Conservation (phyloP, 2,329 filamentous ascomycete species). For the Hymenoscyphus fructigenus region DNA sequence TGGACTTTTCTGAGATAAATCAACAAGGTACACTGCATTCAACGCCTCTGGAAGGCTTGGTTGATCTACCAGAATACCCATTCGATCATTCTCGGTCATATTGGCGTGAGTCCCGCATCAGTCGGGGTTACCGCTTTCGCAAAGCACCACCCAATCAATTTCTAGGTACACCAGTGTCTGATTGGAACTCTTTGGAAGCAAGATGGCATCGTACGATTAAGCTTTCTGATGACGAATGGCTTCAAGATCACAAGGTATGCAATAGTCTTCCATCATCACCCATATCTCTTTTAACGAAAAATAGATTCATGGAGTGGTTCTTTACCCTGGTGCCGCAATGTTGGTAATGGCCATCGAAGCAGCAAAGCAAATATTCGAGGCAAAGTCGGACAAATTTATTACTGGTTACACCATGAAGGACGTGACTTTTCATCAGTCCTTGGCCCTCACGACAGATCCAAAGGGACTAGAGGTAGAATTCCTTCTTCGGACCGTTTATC, state of each 20-base stretch:
- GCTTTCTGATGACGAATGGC: conserved; percentile 35
- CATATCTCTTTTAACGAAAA: not conserved
- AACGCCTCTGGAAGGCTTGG: not conserved
- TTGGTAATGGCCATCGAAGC: conserved; percentile 5
- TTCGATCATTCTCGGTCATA: conserved; percentile 10
- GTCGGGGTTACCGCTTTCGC: conserved; percentile 26
- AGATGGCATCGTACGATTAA: conserved; percentile 26
- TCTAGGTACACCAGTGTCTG: conserved; percentile 40
- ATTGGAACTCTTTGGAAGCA: conserved; percentile 7
- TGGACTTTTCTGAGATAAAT: conserved; percentile 32
- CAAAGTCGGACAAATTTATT: not conserved
- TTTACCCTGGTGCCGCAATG: conserved; percentile 26
- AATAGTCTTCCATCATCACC: not conserved
- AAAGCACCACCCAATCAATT: conserved; percentile 47
- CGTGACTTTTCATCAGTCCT: not conserved
- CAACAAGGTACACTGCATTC: not conserved
- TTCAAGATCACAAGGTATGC: conserved; percentile 18
- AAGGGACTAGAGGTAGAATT: not conserved
- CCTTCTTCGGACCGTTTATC: not conserved
- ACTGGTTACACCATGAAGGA: not conserved
- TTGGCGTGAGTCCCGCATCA: conserved; percentile 11
- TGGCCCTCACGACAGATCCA: not conserved
- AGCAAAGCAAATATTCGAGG: conserved; percentile 1
- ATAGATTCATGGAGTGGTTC: conserved; percentile 22
- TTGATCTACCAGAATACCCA: conserved; percentile 33